A percentile compares a stretch with the other conserved stretches of the same genome.
Conservation (phyloP, 2,329 filamentous ascomycete genomes). For the Neurospora crassa region DNA sequence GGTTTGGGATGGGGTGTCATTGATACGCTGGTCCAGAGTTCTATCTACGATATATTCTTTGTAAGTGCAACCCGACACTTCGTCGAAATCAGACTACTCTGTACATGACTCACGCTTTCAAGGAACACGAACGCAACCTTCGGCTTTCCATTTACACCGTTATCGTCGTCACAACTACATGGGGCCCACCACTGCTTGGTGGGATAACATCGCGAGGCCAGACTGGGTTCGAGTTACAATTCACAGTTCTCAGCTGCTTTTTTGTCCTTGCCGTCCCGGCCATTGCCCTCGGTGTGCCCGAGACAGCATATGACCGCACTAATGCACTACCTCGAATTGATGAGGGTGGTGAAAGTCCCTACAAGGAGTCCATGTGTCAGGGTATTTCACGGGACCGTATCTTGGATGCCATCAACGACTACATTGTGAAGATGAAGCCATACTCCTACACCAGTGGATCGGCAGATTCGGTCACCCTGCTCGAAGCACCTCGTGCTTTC, state of each 20-base stretch:
- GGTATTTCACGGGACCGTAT: constrained; percentile 22
- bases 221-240: constrained; percentile 36
- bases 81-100: background rate
- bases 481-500: constrained; percentile 39
- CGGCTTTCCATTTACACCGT: constrained; percentile 37
- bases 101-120: constrained; percentile 15
- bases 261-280: constrained; percentile 37
- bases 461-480: constrained; percentile 22
- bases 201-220: constrained; percentile 35
- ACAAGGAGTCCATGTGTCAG: constrained; percentile 19
- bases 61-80: constrained; percentile 26
- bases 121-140: constrained; percentile 43
- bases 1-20: constrained; percentile 51
- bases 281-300: constrained; percentile 38
- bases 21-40: constrained; percentile 41
- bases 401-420: constrained; percentile 25
- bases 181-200: constrained; percentile 45
- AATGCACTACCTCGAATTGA: constrained; percentile 19
- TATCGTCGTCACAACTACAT: constrained; percentile 36
- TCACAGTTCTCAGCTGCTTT: constrained; percentile 41
- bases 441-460: constrained; percentile 25
- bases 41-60: constrained; percentile 48
- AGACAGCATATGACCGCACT: constrained; percentile 41
- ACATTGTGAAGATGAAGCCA: constrained; percentile 31
- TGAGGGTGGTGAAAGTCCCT: constrained; percentile 11